A percentile compares a stretch with the other conserved stretches of the same genome.
Conservation (phyloP, 768 basidiomycete species). For the Hygrophorus russula region DNA sequence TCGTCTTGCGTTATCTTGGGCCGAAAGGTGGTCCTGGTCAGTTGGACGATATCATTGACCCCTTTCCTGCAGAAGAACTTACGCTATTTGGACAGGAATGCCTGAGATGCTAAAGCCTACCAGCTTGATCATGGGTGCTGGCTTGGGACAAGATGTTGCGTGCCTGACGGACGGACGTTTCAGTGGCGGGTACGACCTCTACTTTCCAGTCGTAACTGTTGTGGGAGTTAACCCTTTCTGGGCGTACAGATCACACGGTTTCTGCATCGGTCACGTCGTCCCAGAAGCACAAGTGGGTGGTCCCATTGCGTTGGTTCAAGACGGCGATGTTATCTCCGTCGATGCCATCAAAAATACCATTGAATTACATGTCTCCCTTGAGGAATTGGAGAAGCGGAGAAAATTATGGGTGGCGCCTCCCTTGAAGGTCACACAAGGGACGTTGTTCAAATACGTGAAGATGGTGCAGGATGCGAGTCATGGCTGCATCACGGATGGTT, state of each 20-base stretch:
- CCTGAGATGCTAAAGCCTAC: constrained; percentile 94
- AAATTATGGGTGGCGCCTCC: constrained; percentile 75
- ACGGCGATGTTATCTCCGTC: constrained; percentile 81
- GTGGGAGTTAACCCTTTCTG: not conserved
- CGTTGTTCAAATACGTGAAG: constrained; percentile 84
- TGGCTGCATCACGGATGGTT: constrained; percentile 87
- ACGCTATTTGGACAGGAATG: constrained; percentile 54
- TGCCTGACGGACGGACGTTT: constrained; percentile 97
- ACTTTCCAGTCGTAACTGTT: constrained; percentile 7
- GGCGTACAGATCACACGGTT: constrained; percentile 77
- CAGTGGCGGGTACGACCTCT: constrained; percentile 75
- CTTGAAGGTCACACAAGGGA: constrained; percentile 73
- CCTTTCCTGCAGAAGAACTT: constrained; percentile 3
- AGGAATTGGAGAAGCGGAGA: constrained; percentile 67
- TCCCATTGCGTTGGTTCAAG: constrained; percentile 81
- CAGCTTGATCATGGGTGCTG: constrained; percentile 97
- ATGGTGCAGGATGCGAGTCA: constrained; percentile 83
- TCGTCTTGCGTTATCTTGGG: constrained; percentile 90
- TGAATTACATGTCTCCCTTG: constrained; percentile 62
- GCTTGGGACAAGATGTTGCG: constrained; percentile 90
- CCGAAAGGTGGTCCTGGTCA: constrained; percentile 92
- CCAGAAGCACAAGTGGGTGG: constrained; percentile 94
- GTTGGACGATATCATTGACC: not conserved
- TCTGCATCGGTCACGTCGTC: constrained; percentile 94
- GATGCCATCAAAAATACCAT: constrained; percentile 84